Evolutionary conservation across 2,329 filamentous ascomycete genomes (phyloP).

Genomic region (Elsinoe australis): DNA sequence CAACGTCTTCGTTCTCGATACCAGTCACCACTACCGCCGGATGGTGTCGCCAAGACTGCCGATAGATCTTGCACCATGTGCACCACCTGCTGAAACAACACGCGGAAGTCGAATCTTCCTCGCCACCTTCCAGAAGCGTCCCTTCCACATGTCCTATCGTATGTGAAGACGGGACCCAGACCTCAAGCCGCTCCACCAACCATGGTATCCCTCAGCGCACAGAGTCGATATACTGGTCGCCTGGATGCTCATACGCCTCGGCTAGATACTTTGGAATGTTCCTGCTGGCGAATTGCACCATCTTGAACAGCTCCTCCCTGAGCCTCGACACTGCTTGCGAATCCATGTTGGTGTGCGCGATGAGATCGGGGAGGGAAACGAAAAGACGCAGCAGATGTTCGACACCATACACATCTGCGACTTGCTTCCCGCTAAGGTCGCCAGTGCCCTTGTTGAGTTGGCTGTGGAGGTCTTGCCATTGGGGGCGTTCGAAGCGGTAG

Average conservation of each 20-base stretch:
- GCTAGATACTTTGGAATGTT: constrained; percentile 72
- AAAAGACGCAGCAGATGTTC: constrained; percentile 87
- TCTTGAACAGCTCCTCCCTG: constrained; percentile 78
- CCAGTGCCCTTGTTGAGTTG: constrained; percentile 54
- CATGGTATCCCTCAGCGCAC: constrained; percentile 17
- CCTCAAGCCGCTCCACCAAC: too few relatives aligned
- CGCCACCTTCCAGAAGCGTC: neutral
- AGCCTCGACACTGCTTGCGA: constrained; percentile 79
- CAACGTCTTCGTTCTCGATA: constrained; percentile 4
- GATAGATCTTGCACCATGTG: neutral
- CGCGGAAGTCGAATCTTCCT: neutral
- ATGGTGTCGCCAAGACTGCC: too few relatives aligned
- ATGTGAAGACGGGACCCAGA: too few relatives aligned
- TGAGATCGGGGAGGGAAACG: constrained; percentile 76
- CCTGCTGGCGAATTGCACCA: constrained; percentile 76
- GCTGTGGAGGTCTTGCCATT: constrained; percentile 72
- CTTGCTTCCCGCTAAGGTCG: constrained; percentile 60
- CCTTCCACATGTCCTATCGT: neutral
- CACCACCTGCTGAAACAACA: neutral
- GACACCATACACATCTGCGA: constrained; percentile 79
- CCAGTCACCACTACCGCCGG: neutral
- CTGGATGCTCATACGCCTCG: constrained; percentile 64
- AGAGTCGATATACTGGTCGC: constrained; percentile 59
- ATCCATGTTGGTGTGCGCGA: constrained; percentile 98
- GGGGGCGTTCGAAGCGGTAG: constrained; percentile 87